A percentile compares a stretch with the other conserved stretches of the same genome.
phyloP scores from a whole-genome alignment of 768 basidiomycete species.

The Auricularia cornea region DNA sequence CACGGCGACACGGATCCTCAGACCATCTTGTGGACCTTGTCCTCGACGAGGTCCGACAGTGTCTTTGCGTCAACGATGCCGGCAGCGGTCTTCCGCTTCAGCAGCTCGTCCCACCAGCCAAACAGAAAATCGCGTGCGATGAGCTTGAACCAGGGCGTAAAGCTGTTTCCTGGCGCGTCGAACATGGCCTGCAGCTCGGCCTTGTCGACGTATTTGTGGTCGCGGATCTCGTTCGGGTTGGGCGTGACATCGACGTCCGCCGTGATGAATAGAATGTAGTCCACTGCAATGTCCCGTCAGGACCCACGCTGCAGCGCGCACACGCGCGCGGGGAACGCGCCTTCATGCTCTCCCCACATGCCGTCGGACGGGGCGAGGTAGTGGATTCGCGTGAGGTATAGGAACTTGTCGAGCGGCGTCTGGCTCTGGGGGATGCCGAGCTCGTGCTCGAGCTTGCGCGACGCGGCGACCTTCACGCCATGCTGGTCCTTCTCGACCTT shows the following conservation, averaged over 20 bases:
- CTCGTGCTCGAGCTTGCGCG: conserved; percentile 93
- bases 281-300: conserved; percentile 51
- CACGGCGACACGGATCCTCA: conserved; percentile 13
- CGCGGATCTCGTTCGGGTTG: conserved; percentile 87
- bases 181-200: conserved; percentile 89
- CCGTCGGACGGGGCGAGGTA: conserved; percentile 92
- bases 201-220: conserved; percentile 85
- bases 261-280: conserved; percentile 94
- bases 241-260: conserved; percentile 74
- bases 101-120: conserved; percentile 95
- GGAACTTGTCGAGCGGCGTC: conserved; percentile 76
- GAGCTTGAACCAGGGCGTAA: conserved; percentile 99
- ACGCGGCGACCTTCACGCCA: conserved; percentile 80
- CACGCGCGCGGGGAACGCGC: conserved; percentile 31
- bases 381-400: conserved; percentile 93
- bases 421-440: conserved; percentile 79
- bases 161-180: conserved; percentile 72
- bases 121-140: conserved; percentile 96
- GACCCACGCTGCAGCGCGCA: neutral
- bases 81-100: conserved; percentile 45
- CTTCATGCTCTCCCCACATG: conserved; percentile 97
- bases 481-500: conserved; percentile 64
- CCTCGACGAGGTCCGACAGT: conserved; percentile 48
- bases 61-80: conserved; percentile 58
- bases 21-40: conserved; percentile 63